Conservation (phyloP, 73 alveolate species). For the Tetrahymena malaccensis region DNA sequence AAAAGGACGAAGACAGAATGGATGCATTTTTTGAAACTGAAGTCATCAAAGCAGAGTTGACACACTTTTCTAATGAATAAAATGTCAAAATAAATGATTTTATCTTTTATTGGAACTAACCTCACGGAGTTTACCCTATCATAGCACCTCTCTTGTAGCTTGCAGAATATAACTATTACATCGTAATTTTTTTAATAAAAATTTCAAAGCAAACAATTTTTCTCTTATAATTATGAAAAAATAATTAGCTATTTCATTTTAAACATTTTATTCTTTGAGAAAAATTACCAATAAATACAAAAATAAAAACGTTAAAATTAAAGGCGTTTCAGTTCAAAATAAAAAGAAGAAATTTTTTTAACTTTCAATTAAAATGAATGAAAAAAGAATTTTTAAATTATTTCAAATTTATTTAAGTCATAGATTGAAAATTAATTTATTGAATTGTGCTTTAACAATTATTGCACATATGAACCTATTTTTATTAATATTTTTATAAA, state of each 20-base stretch:
- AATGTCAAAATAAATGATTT: constrained; percentile 14
- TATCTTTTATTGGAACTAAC: constrained; percentile 31
- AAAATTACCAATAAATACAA: no score
- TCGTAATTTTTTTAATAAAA: background rate
- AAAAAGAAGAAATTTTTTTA: no score
- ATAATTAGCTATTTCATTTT: no score
- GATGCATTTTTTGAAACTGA: constrained; percentile 22
- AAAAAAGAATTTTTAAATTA: no score
- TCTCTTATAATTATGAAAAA: no score
- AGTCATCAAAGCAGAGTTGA: constrained; percentile 28
- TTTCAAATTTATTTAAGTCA: no score
- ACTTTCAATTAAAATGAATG: no score
- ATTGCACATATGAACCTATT: background rate
- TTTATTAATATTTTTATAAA: background rate
- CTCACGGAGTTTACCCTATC: constrained; percentile 19
- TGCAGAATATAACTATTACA: background rate
- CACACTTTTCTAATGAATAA: background rate
- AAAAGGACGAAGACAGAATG: constrained; percentile 30
- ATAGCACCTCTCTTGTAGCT: background rate
- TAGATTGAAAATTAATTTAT: background rate
- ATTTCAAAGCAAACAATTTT: no score
- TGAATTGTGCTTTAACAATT: background rate
- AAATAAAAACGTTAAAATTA: no score
- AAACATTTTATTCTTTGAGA: no score
- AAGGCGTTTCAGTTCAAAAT: no score